Base-by-base conservation (phyloP, 2,329 filamentous ascomycete genomes). In the Paecilomyces sp. region DNA sequence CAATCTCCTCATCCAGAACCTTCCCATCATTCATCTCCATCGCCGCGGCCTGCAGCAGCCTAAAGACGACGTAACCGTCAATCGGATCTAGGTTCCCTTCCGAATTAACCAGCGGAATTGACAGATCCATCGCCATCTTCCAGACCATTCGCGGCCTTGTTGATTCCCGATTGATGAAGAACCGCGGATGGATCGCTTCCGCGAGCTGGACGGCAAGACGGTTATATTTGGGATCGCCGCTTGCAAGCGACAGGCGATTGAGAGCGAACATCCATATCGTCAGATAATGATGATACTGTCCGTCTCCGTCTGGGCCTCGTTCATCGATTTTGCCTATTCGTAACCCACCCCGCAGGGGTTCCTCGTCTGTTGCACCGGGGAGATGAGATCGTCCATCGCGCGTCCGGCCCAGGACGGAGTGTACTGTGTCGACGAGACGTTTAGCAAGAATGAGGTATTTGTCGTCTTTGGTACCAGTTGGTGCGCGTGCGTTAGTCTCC, bases 221-320 rank as follows among this genome's bases (percentile, higher is more conserved):
- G 62, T 85, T 85, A 62, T 79, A 85, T 7, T 61, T 64, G 9
- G 68, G 64, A 24, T 84, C 77, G 0, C 72, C 73, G 0, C 79
- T 77, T 2, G 81, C 83, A 36, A 80, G 61, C 0, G 80, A 75
- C 50, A 85, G 72, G 1, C 84, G 75, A 65, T 84, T 85, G 3
- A 86, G 74, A 1, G 83, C 83, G 66, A 85, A 85, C 83, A 86
- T 85, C 84, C 84, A 87, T 4, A 85, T 66, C 0, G 83, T 85
- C 22, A 86, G 73, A 63, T 86, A 86, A 64, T 86, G 84, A 63
- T 85, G 82, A 61, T 86, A 86, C 67, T 86, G 84, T 2, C 84
- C 83, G 67, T 86, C 84, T 7, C 78, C 75, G 57, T 86, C 83
- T 1, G 73, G 66, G 0, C 83, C 83, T 0, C 62, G 58, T 12